Base-by-base conservation (phyloP, 352 stramenopile species). In the Pythium coloratum region DNA sequence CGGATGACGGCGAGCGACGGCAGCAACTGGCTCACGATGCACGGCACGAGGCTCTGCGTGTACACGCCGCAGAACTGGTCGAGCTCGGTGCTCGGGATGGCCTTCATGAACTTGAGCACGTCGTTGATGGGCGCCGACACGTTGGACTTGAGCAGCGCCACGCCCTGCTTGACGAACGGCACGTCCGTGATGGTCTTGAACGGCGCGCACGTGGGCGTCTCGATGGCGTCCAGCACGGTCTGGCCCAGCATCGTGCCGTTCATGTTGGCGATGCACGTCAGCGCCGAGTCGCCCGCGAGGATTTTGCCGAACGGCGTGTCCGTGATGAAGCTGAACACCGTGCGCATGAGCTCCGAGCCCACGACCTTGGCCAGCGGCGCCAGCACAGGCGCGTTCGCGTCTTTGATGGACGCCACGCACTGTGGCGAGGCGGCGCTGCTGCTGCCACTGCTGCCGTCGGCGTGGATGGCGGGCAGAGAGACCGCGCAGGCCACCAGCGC, bases 261-360 rank as follows among this genome's bases (percentile, higher is more conserved):
- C 67, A 91, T 80, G 60, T 88, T 86, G 44, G 82, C 80, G 42
- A 90, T 64, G 32, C 82, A 90, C 24, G 69, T 76, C 56, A 73
- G 82, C 38, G 78, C 80, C 16, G 81, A 71, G 9, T 73, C 58
- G 53, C 70, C 70, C 20, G 83, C 44, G 30, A 91, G 69, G 40
- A 87, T 54, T 36, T 81, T 76, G 47, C 74, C 74, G 30, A 75
- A 51, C 16, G 69, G 38, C 14, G 71, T 76, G 54, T 72, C 54
- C 0, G 60, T 59, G 64, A 81, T 49, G 49, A 81, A 73, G 38
- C 33, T 64, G n/a, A 64, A 65, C 33, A 69, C 46, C 10, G 57
- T 60, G 42, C 66, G 20, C 18, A 74, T 62, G 38, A 70, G 30
- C 1, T 64, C 61, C 5, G 49, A 50, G n/a, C 68, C 71, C 12